Evolutionary conservation across 257 asterid species (phyloP), one percentile per base, ranked within the genome.

Genomic region (Apocynum venetum): DNA sequence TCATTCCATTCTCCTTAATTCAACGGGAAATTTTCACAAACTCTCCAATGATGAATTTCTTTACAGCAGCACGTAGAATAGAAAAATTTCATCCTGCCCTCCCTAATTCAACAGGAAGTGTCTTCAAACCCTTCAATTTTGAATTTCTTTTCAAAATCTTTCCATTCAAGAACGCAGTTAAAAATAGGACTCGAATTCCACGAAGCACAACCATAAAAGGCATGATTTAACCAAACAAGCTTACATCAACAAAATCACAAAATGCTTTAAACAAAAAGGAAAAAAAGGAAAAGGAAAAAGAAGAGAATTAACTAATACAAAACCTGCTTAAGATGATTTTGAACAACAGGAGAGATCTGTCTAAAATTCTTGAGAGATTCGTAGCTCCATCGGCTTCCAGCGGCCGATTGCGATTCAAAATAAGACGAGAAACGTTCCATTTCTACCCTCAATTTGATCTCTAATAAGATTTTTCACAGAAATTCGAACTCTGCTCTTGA

Each of bases 301-400:
- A 49, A 49, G 11, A 49, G 53, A 49, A 25, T 25, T 25, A 25
- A 25, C 31, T 15, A 49, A 66, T 1, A 46, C 40, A 4, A 1
- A 48, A 90, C 98, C 98, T 89, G 90, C 73, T 91, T 91, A 79
- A 96, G 99, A 87, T 96, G 99, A 69, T 83, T 80, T 72, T 96
- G 99, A 79, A 96, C 99, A 71, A 75, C 80, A 15, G 97, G 97
- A 17, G 99, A 93, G 76, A 93, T 96, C 88, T 93, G 96, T 15
- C 93, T 89, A 87, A 96, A 83, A 85, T 92, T 96, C 85, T 93
- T 93, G 47, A 96, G 93, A 46, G 97, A 91, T 63, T 92, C 97
- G 76, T 86, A 93, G 71, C 82, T 88, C 97, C 97, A 96, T 9
- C 97, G 81, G 75, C 77, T 86, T 3, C 94, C 77, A 20, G 96